Conservation (phyloP, 345 rosid species). For the Syzygium jambos region DNA sequence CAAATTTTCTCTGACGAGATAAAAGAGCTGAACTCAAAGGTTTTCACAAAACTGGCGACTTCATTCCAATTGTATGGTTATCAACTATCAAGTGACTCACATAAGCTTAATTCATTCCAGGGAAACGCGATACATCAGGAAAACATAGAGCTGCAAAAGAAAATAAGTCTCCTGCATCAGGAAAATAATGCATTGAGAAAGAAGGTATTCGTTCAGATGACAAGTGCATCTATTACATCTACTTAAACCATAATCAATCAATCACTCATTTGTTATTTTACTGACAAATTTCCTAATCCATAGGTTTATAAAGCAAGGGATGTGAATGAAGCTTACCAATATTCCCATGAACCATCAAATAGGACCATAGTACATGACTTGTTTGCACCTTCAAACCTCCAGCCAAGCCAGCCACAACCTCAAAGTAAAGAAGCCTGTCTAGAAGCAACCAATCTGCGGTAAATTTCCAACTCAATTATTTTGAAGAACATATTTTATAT, state of each 20-base stretch:
- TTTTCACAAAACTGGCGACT: conserved; percentile 1
- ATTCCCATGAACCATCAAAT: conserved; percentile 32
- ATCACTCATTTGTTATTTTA: not conserved
- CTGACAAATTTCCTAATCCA: conserved; percentile 10
- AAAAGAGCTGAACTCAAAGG: conserved; percentile 51
- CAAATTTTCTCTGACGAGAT: conserved; percentile 46
- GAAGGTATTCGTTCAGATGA: conserved; percentile 18
- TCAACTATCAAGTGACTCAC: not conserved
- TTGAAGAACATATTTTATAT: not conserved
- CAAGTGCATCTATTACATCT: not conserved
- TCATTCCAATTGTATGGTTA: not conserved
- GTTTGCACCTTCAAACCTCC: conserved; percentile 47
- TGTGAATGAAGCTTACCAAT: conserved; percentile 27
- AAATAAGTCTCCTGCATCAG: conserved; percentile 45
- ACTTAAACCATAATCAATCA: conserved; percentile 1
- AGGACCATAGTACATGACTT: conserved; percentile 34
- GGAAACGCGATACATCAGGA: conserved; percentile 48
- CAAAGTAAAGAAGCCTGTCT: conserved; percentile 30
- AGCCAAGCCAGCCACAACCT: conserved; percentile 54
- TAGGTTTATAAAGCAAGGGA: conserved; percentile 39
- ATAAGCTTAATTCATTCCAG: conserved; percentile 27
- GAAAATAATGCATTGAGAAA: conserved; percentile 35
- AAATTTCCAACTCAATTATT: not conserved
- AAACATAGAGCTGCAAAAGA: conserved; percentile 58
- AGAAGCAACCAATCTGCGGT: conserved; percentile 54